Conservation (phyloP, 2,329 filamentous ascomycete genomes). For the Trichophyton simii region DNA sequence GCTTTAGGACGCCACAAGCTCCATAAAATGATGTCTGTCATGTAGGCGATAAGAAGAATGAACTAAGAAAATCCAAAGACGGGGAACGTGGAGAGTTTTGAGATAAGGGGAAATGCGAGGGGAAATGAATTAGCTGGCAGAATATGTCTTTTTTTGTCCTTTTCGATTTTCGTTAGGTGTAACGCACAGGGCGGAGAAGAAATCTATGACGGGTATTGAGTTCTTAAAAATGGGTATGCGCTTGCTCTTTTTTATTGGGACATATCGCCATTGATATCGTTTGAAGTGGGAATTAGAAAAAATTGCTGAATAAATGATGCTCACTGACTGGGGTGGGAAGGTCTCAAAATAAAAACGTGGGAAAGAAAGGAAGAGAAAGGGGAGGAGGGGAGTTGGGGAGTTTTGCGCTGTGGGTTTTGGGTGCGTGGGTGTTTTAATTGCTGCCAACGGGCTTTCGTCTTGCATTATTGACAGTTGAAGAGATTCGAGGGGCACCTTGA, state of each 20-base stretch:
- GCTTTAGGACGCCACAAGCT: conserved; percentile 10
- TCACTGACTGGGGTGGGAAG: neutral
- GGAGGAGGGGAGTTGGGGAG: neutral
- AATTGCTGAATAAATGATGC: neutral
- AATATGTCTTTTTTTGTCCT: conserved; percentile 3
- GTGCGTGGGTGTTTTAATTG: conserved; percentile 22
- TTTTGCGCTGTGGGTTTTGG: neutral
- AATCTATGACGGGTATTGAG: neutral
- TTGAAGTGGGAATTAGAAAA: neutral
- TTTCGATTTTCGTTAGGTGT: neutral
- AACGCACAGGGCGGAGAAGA: neutral
- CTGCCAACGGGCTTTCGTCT: conserved; percentile 33
- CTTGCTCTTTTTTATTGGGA: neutral
- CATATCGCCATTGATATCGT: conserved; percentile 8
- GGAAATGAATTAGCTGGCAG: conserved; percentile 5
- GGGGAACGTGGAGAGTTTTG: neutral
- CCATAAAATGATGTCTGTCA: neutral
- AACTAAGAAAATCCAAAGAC: conserved; percentile 8
- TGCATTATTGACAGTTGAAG: conserved; percentile 32
- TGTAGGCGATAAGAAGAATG: conserved; percentile 7
- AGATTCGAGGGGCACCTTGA: conserved; percentile 64
- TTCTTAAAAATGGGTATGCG: conserved; percentile 10
- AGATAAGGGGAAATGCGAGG: conserved; percentile 6
- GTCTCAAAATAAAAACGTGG: neutral
- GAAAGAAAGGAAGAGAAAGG: neutral